phyloP scores from a whole-genome alignment of 75 land plant genomes.

The Pinus tabuliformis region DNA sequence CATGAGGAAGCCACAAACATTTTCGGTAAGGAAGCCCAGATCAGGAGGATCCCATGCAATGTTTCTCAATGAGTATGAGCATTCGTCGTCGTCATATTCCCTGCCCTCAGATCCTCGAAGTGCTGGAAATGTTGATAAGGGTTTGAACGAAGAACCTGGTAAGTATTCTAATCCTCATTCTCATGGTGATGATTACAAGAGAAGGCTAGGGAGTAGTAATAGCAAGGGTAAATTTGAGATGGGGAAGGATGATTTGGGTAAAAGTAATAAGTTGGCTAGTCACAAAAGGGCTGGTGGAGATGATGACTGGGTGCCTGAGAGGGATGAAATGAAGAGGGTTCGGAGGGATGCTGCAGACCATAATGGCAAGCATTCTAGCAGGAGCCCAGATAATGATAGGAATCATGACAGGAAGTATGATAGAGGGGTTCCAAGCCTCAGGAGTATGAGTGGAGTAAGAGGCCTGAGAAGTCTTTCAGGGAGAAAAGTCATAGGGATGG shows the following conservation, averaged over 20 bases:
- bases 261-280: neutral
- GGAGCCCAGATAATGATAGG: neutral
- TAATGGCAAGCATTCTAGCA: neutral
- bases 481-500: neutral
- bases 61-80: neutral
- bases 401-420: conserved; percentile 5
- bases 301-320: neutral
- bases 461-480: neutral
- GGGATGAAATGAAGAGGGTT: conserved; percentile 4
- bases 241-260: conserved; percentile 1
- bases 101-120: neutral
- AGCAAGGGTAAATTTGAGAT: neutral
- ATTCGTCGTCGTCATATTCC: conserved; percentile 4
- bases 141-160: neutral
- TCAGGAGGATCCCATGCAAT: neutral
- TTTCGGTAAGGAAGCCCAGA: neutral
- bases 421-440: neutral
- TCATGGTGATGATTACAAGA: conserved; percentile 5
- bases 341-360: conserved; percentile 1
- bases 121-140: neutral
- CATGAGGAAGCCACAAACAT: conserved; percentile 4
- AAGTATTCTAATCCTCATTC: neutral
- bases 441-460: neutral
- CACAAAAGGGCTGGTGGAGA: neutral
- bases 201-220: neutral